Evolutionary conservation across 805 yeast genomes (phyloP).

Genomic region (Wickerhamomyces canadensis): DNA sequence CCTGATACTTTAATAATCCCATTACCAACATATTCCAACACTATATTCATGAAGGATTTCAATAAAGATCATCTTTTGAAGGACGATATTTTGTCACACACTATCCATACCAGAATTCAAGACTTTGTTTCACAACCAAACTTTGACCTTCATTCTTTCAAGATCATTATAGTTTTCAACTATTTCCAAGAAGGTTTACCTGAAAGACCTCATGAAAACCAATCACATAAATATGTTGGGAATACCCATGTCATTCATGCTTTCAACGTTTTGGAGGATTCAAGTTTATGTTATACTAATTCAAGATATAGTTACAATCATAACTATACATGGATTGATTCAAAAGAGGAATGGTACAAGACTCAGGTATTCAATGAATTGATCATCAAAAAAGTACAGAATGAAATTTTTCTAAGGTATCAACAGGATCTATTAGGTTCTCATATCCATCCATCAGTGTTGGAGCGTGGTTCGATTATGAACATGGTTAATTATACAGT

Average conservation of each 20-base stretch:
- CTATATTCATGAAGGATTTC: conserved; percentile 19
- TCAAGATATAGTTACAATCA: conserved; percentile 20
- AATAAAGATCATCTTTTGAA: conserved; percentile 14
- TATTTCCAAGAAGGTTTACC: conserved; percentile 21
- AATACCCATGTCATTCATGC: conserved; percentile 17
- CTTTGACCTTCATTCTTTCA: conserved; percentile 12
- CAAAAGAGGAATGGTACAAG: conserved; percentile 19
- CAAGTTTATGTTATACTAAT: conserved; percentile 16
- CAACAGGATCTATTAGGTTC: conserved; percentile 20
- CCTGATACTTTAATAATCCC: conserved; percentile 20
- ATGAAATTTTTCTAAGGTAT: conserved; percentile 17
- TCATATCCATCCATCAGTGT: conserved; percentile 12
- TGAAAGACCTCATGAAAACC: conserved; percentile 20
- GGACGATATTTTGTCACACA: conserved; percentile 13
- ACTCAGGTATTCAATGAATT: conserved; percentile 20
- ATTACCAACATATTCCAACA: conserved; percentile 18
- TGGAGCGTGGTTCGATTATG: conserved; percentile 19
- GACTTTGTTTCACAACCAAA: conserved; percentile 14
- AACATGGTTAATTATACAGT: conserved; percentile 19
- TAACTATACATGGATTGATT: conserved; percentile 19
- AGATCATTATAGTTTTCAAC: conserved; percentile 16
- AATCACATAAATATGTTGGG: conserved; percentile 22
- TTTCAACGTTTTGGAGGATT: conserved; percentile 16
- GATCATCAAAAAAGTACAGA: conserved; percentile 17
- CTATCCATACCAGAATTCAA: conserved; percentile 14